These are phyloP conservation scores for Epichloe brachyelytri DNA, from an alignment of 2,329 filamentous ascomycete species.

Conservation along the genomic window DNA sequence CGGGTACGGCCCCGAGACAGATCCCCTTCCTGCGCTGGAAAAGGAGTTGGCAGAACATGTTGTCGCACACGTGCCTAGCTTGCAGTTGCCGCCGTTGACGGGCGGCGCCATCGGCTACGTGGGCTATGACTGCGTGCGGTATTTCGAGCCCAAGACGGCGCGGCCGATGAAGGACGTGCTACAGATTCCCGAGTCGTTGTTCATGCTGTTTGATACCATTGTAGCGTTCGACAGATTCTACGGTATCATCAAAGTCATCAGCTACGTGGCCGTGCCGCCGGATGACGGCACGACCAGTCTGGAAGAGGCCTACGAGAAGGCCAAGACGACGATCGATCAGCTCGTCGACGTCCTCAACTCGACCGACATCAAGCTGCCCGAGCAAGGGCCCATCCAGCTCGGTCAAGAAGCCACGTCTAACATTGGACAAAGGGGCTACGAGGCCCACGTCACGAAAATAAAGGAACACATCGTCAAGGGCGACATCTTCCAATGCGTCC, in stretches of 20 bases:
- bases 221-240: slow-evolving; percentile 92
- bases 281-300: slow-evolving; percentile 35
- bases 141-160: slow-evolving; percentile 96
- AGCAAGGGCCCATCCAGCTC: slow-evolving; percentile 58
- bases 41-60: slow-evolving; percentile 65
- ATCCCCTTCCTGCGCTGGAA: slow-evolving; percentile 75
- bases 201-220: slow-evolving; percentile 94
- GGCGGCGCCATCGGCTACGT: slow-evolving; percentile 94
- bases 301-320: slow-evolving; percentile 51
- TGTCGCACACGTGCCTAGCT: slow-evolving; percentile 69
- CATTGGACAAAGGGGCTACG: slow-evolving; percentile 78
- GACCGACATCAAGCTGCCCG: slow-evolving; percentile 63
- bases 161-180: slow-evolving; percentile 80
- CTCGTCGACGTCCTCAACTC: slow-evolving; percentile 61
- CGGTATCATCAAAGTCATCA: slow-evolving; percentile 85
- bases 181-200: slow-evolving; percentile 80
- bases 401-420: slow-evolving; percentile 81
- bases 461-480: slow-evolving; percentile 86
- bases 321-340: slow-evolving; percentile 48
- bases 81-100: slow-evolving; percentile 73
- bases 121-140: slow-evolving; percentile 92
- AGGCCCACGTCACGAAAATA: slow-evolving; percentile 70
- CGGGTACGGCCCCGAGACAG: slow-evolving; percentile 70
- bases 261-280: slow-evolving; percentile 68
- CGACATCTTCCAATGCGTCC: slow-evolving; percentile 96